Conservation (phyloP, 163 green algal species). For the Scenedesmus sp. region DNA sequence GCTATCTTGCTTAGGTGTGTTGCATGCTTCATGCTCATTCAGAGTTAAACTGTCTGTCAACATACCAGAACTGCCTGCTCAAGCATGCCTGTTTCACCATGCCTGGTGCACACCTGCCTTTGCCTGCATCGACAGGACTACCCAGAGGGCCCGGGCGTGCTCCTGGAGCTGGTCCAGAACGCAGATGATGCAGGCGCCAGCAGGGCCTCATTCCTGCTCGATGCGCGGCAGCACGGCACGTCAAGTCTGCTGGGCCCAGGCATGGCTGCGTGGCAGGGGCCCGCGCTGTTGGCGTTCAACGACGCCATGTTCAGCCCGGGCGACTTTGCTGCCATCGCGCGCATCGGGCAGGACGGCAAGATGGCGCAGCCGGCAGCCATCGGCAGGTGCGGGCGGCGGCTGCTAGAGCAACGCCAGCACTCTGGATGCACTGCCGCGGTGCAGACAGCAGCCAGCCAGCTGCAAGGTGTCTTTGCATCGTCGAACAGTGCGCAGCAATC, state of each 20-base stretch:
- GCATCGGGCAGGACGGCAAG: constrained; percentile 83
- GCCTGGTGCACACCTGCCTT: background rate
- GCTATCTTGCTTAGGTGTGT: too few species aligned
- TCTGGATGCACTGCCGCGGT: background rate
- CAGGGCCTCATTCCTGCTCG: constrained; percentile 68
- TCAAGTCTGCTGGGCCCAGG: constrained; percentile 70
- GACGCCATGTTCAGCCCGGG: constrained; percentile 77
- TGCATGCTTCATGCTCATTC: too few species aligned
- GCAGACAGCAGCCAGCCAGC: too few species aligned
- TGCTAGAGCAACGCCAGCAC: background rate
- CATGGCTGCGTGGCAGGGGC: constrained; percentile 78
- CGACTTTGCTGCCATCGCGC: constrained; percentile 83
- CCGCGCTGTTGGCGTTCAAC: constrained; percentile 83
- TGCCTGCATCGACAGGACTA: constrained; percentile 64
- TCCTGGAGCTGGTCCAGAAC: constrained; percentile 82
- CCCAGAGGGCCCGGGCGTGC: constrained; percentile 71
- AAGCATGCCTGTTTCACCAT: background rate
- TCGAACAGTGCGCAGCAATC: too few species aligned
- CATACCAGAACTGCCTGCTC: too few species aligned
- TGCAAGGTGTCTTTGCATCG: too few species aligned
- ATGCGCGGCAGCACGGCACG: constrained; percentile 64
- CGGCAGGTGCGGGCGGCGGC: constrained; percentile 11
- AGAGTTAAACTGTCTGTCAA: too few species aligned
- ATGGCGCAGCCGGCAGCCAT: constrained; percentile 66
- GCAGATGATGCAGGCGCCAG: constrained; percentile 83